A percentile compares a stretch with the other conserved stretches of the same genome.
These are phyloP conservation scores for Pleodorina starrii DNA, from an alignment of 139 green algal genomes.

Conservation along the genomic window DNA sequence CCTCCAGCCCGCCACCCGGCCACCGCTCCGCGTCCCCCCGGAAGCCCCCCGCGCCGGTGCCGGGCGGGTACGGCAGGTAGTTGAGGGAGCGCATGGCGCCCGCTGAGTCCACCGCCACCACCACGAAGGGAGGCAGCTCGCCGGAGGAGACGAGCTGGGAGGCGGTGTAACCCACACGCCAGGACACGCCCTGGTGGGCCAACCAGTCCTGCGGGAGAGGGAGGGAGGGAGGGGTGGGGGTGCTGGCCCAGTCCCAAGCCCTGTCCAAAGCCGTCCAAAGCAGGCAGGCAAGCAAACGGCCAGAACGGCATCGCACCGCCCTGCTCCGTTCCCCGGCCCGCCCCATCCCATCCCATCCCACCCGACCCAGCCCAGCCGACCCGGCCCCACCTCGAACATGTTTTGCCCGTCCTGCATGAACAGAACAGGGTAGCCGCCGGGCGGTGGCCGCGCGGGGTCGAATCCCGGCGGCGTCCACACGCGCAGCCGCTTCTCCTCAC, in stretches of 20 bases:
- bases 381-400: constrained; percentile 65
- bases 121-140: constrained; percentile 61
- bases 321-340: no score
- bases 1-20: constrained; percentile 64
- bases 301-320: no score
- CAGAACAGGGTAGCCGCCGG: constrained; percentile 67
- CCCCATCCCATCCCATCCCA: no score
- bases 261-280: no score
- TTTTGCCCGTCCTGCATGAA: constrained; percentile 70
- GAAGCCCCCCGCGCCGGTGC: constrained; percentile 58
- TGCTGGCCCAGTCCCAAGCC: no score
- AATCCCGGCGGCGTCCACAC: constrained; percentile 71
- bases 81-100: constrained; percentile 68
- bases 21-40: constrained; percentile 60
- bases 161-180: constrained; percentile 59
- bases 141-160: constrained; percentile 53
- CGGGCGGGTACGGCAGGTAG: constrained; percentile 71
- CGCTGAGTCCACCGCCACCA: constrained; percentile 68
- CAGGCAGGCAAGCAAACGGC: no score
- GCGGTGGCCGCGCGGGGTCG: constrained; percentile 30
- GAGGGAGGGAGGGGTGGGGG: background rate
- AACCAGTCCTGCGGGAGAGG: constrained; percentile 56
- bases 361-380: no score
- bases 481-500: constrained; percentile 63
- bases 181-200: constrained; percentile 67